phyloP scores from a whole-genome alignment of 768 basidiomycete genomes.

The Tulasnella sp. region DNA sequence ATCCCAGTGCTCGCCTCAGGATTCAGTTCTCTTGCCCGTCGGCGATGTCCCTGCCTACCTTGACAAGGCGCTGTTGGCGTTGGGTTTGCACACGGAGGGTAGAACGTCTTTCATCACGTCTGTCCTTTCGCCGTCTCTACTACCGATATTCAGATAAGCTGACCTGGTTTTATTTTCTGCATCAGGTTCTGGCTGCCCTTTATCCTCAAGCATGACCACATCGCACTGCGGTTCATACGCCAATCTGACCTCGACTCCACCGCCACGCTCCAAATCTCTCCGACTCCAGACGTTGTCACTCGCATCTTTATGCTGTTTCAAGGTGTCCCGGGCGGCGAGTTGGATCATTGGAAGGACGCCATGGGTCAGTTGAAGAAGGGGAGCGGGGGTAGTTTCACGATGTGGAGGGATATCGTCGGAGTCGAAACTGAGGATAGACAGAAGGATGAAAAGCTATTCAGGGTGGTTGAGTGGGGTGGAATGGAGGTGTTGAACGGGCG shows the following conservation, averaged over 20 bases:
- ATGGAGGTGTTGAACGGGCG: constrained; percentile 39
- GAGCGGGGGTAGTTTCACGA: neutral
- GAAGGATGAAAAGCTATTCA: constrained; percentile 36
- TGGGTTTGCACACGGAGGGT: neutral
- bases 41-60: neutral
- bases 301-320: neutral
- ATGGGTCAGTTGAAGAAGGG: too few species aligned
- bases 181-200: constrained; percentile 46
- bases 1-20: neutral
- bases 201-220: constrained; percentile 40
- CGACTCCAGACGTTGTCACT: neutral
- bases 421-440: constrained; percentile 33
- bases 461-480: constrained; percentile 49
- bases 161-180: neutral
- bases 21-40: neutral
- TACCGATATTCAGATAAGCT: neutral
- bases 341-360: neutral
- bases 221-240: constrained; percentile 44
- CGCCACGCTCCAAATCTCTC: neutral
- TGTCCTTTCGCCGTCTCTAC: neutral
- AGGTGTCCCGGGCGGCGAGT: neutral
- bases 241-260: neutral
- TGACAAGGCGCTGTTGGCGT: neutral
- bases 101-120: neutral
- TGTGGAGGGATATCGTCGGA: constrained; percentile 30